Evolutionary conservation across 805 yeast species (phyloP).

Genomic region (Candida hispaniensis): DNA sequence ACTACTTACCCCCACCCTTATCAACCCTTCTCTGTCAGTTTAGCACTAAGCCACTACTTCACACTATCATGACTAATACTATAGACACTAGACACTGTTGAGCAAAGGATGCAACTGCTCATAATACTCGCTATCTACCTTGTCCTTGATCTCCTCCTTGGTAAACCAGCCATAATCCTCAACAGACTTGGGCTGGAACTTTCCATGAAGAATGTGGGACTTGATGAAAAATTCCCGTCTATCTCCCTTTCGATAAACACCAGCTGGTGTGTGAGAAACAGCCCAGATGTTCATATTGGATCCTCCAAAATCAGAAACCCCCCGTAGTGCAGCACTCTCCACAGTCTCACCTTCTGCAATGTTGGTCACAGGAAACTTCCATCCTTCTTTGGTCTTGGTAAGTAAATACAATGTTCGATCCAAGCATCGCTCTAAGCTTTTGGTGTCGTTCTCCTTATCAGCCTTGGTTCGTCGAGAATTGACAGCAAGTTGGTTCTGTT

Average conservation of each 20-base stretch:
- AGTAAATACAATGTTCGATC: constrained; percentile 71
- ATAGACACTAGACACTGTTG: constrained; percentile 18
- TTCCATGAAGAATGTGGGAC: constrained; percentile 81
- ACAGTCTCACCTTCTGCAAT: constrained; percentile 40
- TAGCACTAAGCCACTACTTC: no score
- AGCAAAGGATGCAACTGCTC: constrained; percentile 34
- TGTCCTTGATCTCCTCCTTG: constrained; percentile 57
- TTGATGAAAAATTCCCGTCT: constrained; percentile 63
- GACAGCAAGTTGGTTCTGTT: constrained; percentile 57
- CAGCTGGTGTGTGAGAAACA: constrained; percentile 70
- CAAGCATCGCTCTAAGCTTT: constrained; percentile 68
- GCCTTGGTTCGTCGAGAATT: constrained; percentile 69
- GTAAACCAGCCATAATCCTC: constrained; percentile 71
- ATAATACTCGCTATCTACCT: constrained; percentile 46
- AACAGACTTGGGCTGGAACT: constrained; percentile 39
- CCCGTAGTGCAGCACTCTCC: constrained; percentile 63
- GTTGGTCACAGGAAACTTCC: constrained; percentile 77
- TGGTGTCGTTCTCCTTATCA: constrained; percentile 49
- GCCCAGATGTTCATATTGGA: constrained; percentile 71
- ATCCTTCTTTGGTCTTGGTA: constrained; percentile 37
- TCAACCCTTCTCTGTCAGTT: no score
- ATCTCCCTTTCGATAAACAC: constrained; percentile 32
- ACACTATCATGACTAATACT: no score
- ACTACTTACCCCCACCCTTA: no score
- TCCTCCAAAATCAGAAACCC: constrained; percentile 64